phyloP scores from a whole-genome alignment of 2,329 filamentous ascomycete species.

The Aspergillus glaucus region DNA sequence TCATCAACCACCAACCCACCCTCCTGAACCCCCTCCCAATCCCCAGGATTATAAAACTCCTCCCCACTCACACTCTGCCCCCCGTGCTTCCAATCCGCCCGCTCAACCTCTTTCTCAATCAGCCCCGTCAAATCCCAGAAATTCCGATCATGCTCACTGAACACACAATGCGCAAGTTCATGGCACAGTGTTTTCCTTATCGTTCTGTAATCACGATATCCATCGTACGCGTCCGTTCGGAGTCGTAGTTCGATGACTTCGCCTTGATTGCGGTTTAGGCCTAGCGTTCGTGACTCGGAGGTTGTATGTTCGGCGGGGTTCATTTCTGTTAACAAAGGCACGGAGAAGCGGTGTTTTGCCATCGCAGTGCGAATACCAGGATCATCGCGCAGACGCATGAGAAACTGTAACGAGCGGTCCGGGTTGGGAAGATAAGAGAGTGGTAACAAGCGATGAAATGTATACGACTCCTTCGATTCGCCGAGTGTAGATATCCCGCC shows the following conservation, averaged over 20 bases:
- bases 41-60: constrained; percentile 55
- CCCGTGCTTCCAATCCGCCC: constrained; percentile 68
- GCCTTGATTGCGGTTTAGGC: constrained; percentile 79
- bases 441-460: constrained; percentile 71
- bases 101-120: constrained; percentile 81
- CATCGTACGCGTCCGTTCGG: constrained; percentile 89
- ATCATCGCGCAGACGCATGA: constrained; percentile 72
- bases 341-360: constrained; percentile 75
- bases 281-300: constrained; percentile 73
- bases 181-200: constrained; percentile 91
- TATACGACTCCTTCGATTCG: constrained; percentile 61
- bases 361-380: constrained; percentile 79
- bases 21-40: constrained; percentile 42
- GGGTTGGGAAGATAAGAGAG: constrained; percentile 72
- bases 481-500: constrained; percentile 25
- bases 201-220: constrained; percentile 85
- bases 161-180: constrained; percentile 89
- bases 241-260: constrained; percentile 86
- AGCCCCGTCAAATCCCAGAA: constrained; percentile 87
- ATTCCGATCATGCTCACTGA: constrained; percentile 70
- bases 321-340: constrained; percentile 90
- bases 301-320: constrained; percentile 78
- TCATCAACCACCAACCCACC: constrained; percentile 57
- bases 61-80: constrained; percentile 57
- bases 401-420: constrained; percentile 61